Evolutionary conservation across 208 protist species (phyloP).

Genomic region (Novymonas esmeraldas): DNA sequence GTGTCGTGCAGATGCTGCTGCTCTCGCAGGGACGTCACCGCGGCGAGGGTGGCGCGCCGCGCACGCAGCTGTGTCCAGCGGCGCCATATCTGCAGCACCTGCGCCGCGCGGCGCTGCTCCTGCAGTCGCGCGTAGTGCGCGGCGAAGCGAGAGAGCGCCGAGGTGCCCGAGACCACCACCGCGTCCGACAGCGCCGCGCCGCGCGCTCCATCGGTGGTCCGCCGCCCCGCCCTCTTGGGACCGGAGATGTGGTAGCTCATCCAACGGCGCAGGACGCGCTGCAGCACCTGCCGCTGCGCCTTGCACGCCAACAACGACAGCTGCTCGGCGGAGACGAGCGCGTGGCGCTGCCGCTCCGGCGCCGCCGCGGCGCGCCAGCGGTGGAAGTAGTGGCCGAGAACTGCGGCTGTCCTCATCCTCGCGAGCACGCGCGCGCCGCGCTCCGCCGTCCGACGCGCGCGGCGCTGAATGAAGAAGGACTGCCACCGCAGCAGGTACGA

Average conservation of each 20-base stretch:
- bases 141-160: conserved; percentile 29
- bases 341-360: conserved; percentile 1
- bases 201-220: background rate
- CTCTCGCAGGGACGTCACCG: conserved; percentile 48
- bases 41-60: conserved; percentile 28
- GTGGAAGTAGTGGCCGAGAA: conserved; percentile 41
- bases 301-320: conserved; percentile 39
- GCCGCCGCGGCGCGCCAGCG: conserved; percentile 34
- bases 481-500: conserved; percentile 50
- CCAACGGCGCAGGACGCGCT: conserved; percentile 42
- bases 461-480: conserved; percentile 19
- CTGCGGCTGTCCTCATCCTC: conserved; percentile 8
- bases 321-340: conserved; percentile 25
- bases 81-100: conserved; percentile 45
- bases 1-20: conserved; percentile 39
- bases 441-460: conserved; percentile 10
- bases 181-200: background rate
- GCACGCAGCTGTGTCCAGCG: conserved; percentile 42
- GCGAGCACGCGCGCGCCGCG: conserved; percentile 29
- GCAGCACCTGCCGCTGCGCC: conserved; percentile 47
- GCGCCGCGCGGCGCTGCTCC: conserved; percentile 13
- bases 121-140: conserved; percentile 22
- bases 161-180: background rate
- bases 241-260: conserved; percentile 13
- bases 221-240: background rate